Evolutionary conservation across 495 filamentous ascomycete genomes (phyloP).

Genomic region (Rhypophila decipiens): DNA sequence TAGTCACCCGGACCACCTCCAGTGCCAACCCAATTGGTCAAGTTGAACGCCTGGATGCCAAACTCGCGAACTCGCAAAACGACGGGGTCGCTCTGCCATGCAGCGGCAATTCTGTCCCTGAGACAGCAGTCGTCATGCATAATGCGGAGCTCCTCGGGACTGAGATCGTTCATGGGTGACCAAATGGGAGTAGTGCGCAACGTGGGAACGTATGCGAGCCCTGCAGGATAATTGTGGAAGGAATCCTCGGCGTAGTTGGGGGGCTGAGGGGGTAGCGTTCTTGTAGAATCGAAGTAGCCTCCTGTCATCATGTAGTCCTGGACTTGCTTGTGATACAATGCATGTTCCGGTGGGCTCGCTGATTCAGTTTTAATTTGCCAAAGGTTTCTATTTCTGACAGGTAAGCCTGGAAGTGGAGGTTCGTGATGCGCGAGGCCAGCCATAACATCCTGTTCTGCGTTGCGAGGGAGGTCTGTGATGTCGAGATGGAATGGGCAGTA

Average conservation of each 20-base stretch:
- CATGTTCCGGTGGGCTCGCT: not conserved
- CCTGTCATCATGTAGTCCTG: no score
- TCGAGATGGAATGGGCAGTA: no score
- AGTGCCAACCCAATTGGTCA: no score
- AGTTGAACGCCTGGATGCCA: no score
- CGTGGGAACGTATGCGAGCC: not conserved
- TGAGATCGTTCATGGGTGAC: conserved; percentile 9
- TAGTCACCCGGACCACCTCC: not conserved
- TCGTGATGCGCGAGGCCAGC: no score
- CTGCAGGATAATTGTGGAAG: conserved; percentile 1
- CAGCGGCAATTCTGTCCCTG: conserved; percentile 1
- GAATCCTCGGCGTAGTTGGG: conserved; percentile 1
- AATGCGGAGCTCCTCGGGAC: not conserved
- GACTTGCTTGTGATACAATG: not conserved
- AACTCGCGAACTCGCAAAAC: conserved; percentile 2
- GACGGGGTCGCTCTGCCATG: conserved; percentile 2
- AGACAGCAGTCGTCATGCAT: conserved; percentile 4
- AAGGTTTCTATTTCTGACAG: no score
- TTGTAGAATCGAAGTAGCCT: not conserved
- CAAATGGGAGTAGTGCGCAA: conserved; percentile 8
- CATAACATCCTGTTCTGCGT: no score
- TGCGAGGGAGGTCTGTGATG: no score
- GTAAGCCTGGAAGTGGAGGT: no score
- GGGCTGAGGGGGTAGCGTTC: not conserved
- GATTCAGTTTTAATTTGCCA: no score